These are phyloP conservation scores for Alternaria viburni DNA, from an alignment of 2,329 filamentous ascomycete species.

Conservation along the genomic window DNA sequence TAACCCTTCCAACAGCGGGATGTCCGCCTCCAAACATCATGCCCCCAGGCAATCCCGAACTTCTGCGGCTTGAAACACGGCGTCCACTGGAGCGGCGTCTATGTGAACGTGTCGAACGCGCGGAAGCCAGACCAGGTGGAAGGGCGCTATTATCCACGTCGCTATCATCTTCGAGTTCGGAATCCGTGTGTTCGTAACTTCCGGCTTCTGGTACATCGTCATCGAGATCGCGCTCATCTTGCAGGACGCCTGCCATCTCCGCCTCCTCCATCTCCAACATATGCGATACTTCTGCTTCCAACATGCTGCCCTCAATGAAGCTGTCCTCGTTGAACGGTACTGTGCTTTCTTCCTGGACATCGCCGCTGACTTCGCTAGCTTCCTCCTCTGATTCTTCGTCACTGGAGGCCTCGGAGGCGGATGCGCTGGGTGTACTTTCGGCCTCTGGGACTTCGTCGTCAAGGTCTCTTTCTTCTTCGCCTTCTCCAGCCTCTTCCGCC, in stretches of 20 bases:
- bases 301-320: slow-evolving; percentile 54
- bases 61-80: slow-evolving; percentile 28
- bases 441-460: slow-evolving; percentile 50
- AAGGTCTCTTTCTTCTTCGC: slow-evolving; percentile 43
- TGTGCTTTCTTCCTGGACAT: slow-evolving; percentile 18
- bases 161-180: slow-evolving; percentile 54
- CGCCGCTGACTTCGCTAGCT: slow-evolving; percentile 32
- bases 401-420: slow-evolving; percentile 45
- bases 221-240: slow-evolving; percentile 58
- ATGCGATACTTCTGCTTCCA: slow-evolving; percentile 45
- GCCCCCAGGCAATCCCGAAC: slow-evolving; percentile 21
- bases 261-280: slow-evolving; percentile 55
- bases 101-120: slow-evolving; percentile 26
- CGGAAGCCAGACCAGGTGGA: slow-evolving; percentile 26
- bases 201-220: slow-evolving; percentile 61
- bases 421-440: slow-evolving; percentile 35
- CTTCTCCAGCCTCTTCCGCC: slow-evolving; percentile 38
- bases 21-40: slow-evolving; percentile 4
- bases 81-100: slow-evolving; percentile 29
- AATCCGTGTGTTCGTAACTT: slow-evolving; percentile 62
- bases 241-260: slow-evolving; percentile 54
- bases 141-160: slow-evolving; percentile 29
- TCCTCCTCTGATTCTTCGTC: slow-evolving; percentile 15
- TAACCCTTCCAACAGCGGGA: slow-evolving; percentile 14
- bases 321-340: slow-evolving; percentile 60